Evolutionary conservation across 2,329 filamentous ascomycete genomes (phyloP).

Genomic region (Neofusicoccum laricinum): DNA sequence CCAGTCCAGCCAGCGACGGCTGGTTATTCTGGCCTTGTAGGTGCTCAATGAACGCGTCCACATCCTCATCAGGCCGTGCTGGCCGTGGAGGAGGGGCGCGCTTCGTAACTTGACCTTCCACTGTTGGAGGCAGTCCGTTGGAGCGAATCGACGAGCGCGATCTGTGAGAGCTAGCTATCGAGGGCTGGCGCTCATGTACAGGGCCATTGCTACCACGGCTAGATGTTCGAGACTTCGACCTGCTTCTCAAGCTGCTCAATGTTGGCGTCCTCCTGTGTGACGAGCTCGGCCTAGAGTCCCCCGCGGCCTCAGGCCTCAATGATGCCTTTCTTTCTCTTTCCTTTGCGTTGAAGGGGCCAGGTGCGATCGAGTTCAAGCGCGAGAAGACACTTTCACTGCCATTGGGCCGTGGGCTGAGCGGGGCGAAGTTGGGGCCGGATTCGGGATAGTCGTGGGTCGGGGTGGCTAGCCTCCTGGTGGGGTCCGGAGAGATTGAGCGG

Average conservation of each 20-base stretch:
- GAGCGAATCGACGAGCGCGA: conserved; percentile 33
- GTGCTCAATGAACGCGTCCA: conserved; percentile 37
- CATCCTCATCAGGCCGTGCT: conserved; percentile 19
- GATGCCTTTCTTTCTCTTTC: conserved; percentile 5
- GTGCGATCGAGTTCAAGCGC: conserved; percentile 64
- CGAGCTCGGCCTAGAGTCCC: neutral
- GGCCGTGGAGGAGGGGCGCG: conserved; percentile 23
- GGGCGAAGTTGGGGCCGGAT: conserved; percentile 41
- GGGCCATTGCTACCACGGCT: conserved; percentile 23
- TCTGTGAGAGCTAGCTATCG: conserved; percentile 30
- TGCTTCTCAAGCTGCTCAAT: conserved; percentile 21
- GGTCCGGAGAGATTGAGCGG: neutral
- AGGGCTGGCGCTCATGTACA: conserved; percentile 18
- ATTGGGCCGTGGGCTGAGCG: conserved; percentile 47
- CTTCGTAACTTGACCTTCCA: conserved; percentile 13
- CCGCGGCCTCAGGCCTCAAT: neutral
- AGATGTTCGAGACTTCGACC: conserved; percentile 2
- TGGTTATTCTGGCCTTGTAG: conserved; percentile 32
- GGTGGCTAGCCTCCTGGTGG: neutral
- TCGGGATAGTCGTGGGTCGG: conserved; percentile 31
- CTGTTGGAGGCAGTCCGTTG: conserved; percentile 20
- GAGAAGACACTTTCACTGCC: conserved; percentile 51
- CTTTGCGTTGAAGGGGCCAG: conserved; percentile 48
- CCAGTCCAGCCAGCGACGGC: neutral
- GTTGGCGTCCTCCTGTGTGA: conserved; percentile 34